Evolutionary conservation across 129 eudicot species (phyloP).

Genomic region (Scalesia atractyloides): DNA sequence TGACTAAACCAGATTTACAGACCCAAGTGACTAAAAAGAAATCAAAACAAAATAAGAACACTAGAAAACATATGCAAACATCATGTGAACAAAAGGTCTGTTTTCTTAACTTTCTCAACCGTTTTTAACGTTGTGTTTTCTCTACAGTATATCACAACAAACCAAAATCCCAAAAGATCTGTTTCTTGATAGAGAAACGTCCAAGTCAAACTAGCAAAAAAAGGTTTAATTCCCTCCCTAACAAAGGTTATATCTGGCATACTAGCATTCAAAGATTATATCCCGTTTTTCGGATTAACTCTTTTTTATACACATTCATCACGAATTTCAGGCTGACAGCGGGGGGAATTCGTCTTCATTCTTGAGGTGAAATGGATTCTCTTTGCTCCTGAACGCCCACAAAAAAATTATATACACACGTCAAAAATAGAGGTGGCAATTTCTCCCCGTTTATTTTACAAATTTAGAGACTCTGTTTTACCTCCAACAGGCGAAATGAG

Average conservation of each 20-base stretch:
- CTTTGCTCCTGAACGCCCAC: slow-evolving; percentile 51
- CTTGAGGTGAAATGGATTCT: slow-evolving; percentile 58
- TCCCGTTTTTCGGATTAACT: slow-evolving; percentile 34
- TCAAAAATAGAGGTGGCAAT: neutral
- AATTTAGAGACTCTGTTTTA: neutral
- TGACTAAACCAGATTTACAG: neutral
- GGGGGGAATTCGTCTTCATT: slow-evolving; percentile 90
- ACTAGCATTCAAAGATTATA: slow-evolving; percentile 32
- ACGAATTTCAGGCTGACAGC: slow-evolving; percentile 45
- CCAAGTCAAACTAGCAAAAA: slow-evolving; percentile 28
- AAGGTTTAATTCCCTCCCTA: slow-evolving; percentile 30
- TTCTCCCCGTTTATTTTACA: neutral
- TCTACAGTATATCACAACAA: slow-evolving; percentile 44
- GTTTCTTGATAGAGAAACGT: slow-evolving; percentile 2
- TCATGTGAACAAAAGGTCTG: slow-evolving; percentile 18
- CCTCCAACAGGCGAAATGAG: neutral
- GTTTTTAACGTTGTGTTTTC: slow-evolving; percentile 11
- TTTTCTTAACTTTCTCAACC: slow-evolving; percentile 15
- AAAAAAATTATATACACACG: neutral
- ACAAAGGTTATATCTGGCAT: slow-evolving; percentile 36
- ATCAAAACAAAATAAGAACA: neutral
- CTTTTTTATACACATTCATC: slow-evolving; percentile 33
- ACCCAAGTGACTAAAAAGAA: neutral
- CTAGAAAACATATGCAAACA: slow-evolving; percentile 18
- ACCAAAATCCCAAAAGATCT: slow-evolving; percentile 23